Evolutionary conservation across 139 green algal species (phyloP).

Genomic region (Zygnema cylindricum): DNA sequence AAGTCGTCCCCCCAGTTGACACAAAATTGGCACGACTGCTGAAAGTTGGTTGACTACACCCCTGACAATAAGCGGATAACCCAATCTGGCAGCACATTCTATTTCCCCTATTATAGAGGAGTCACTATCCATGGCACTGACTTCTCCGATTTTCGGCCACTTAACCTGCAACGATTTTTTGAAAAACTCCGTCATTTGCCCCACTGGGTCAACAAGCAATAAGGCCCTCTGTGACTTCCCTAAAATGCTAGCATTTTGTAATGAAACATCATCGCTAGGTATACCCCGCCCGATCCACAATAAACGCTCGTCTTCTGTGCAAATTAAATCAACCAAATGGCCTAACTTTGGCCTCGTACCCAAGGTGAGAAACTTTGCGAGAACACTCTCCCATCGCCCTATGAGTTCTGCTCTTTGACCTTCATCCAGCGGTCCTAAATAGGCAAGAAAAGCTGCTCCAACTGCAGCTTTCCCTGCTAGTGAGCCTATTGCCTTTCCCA

Average conservation of each 20-base stretch:
- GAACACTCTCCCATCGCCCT: constrained; percentile 21
- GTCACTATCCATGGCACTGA: not conserved
- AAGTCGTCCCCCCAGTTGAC: not conserved
- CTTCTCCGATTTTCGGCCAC: constrained; percentile 6
- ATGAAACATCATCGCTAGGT: constrained; percentile 20
- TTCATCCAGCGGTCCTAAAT: constrained; percentile 35
- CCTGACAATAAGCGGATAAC: constrained; percentile 18
- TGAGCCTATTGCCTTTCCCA: constrained; percentile 16
- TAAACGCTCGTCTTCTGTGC: constrained; percentile 32
- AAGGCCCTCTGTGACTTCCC: not conserved
- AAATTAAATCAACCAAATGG: constrained; percentile 4
- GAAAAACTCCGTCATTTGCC: constrained; percentile 43
- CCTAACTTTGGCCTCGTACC: not conserved
- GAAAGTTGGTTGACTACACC: constrained; percentile 19
- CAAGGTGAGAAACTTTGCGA: not conserved
- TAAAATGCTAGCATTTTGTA: constrained; percentile 43
- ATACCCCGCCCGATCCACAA: constrained; percentile 35
- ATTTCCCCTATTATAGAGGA: constrained; percentile 9
- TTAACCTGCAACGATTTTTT: not conserved
- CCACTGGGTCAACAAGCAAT: constrained; percentile 44
- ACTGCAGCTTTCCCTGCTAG: constrained; percentile 25
- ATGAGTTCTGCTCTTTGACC: constrained; percentile 24
- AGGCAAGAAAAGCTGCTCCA: constrained; percentile 33
- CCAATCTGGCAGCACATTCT: constrained; percentile 25
- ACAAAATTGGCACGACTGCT: constrained; percentile 32